These are phyloP conservation scores for Nematodospora valgi DNA, from an alignment of 805 yeast species.

Conservation along the genomic window DNA sequence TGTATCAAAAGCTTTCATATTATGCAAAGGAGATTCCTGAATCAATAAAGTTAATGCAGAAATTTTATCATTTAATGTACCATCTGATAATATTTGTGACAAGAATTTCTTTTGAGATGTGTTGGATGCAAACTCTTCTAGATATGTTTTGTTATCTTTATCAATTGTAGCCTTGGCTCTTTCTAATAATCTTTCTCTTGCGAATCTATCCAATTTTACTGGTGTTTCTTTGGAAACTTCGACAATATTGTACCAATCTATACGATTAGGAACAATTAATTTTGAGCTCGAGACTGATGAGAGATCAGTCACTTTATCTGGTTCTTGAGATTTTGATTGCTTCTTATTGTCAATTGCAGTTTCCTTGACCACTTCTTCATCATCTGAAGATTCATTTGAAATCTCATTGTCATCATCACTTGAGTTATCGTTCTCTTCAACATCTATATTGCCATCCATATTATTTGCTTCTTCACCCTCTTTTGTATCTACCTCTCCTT, in stretches of 20 bases:
- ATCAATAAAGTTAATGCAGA: slow-evolving; percentile 89
- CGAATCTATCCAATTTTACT: slow-evolving; percentile 47
- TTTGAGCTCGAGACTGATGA: slow-evolving; percentile 55
- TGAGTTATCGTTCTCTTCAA: slow-evolving; percentile 14
- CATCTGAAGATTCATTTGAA: slow-evolving; percentile 8
- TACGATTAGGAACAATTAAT: slow-evolving; percentile 55
- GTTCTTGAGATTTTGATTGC: slow-evolving; percentile 11
- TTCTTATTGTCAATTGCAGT: slow-evolving; percentile 19
- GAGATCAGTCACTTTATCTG: slow-evolving; percentile 33
- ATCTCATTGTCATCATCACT: slow-evolving; percentile 12
- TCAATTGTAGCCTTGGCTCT: slow-evolving; percentile 67
- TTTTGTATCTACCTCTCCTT: slow-evolving; percentile 19
- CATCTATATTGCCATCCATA: slow-evolving; percentile 22
- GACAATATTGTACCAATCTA: slow-evolving; percentile 71
- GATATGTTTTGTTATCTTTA: slow-evolving; percentile 66
- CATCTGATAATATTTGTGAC: slow-evolving; percentile 81
- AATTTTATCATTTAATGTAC: slow-evolving; percentile 93
- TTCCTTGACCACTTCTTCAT: slow-evolving; percentile 14
- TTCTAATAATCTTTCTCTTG: slow-evolving; percentile 56
- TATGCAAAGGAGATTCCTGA: slow-evolving; percentile 94
- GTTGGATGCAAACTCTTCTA: slow-evolving; percentile 68
- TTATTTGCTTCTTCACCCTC: slow-evolving; percentile 28
- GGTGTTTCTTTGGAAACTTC: slow-evolving; percentile 17
- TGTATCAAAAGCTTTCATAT: slow-evolving; percentile 77
- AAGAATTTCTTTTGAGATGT: slow-evolving; percentile 84